A percentile compares a stretch with the other conserved stretches of the same genome.
These are phyloP conservation scores for Acer saccharum DNA, from an alignment of 345 rosid species.

Conservation along the genomic window DNA sequence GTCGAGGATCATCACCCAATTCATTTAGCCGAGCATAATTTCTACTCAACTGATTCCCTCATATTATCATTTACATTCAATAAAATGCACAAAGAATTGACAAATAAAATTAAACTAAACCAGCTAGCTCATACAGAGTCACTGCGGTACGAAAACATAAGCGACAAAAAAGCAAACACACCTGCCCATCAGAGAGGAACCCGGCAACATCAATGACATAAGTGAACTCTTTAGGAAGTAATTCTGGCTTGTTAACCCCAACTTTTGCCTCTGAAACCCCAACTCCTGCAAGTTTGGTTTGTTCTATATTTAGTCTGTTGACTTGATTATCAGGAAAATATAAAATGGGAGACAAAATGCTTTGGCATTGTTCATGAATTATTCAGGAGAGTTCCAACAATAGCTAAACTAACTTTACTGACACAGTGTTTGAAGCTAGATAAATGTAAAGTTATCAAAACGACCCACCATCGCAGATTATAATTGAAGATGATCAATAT, in stretches of 20 bases:
- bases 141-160: background rate
- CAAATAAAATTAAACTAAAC: conserved; percentile 1
- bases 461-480: background rate
- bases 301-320: background rate
- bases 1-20: background rate
- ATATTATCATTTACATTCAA: background rate
- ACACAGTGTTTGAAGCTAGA: background rate
- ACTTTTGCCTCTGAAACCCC: conserved; percentile 71
- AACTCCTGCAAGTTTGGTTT: conserved; percentile 35
- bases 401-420: background rate
- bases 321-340: conserved; percentile 1
- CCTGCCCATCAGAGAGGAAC: conserved; percentile 96
- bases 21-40: background rate
- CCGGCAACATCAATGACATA: conserved; percentile 88
- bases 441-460: background rate
- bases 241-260: conserved; percentile 92
- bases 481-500: conserved; percentile 4
- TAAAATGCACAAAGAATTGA: background rate
- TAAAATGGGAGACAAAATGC: background rate
- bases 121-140: background rate
- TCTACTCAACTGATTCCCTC: background rate
- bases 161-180: conserved; percentile 17
- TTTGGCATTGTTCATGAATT: background rate
- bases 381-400: background rate
- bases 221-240: conserved; percentile 83